These are phyloP conservation scores for Gossypium australe DNA, from an alignment of 345 rosid genomes.

Conservation along the genomic window DNA sequence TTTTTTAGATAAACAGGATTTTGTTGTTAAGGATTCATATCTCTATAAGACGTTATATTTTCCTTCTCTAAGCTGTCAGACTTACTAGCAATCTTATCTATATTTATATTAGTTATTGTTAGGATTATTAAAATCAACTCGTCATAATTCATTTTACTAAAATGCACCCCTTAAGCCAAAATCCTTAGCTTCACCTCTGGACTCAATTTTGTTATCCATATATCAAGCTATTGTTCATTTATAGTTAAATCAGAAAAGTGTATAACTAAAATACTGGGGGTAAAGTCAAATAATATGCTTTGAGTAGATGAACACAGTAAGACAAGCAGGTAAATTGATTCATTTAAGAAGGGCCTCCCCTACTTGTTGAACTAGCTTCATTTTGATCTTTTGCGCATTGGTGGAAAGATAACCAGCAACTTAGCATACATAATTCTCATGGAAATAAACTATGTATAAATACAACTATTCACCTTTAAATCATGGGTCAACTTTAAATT, in stretches of 20 bases:
- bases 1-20: neutral
- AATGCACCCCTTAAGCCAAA: neutral
- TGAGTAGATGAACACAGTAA: neutral
- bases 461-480: constrained; percentile 52
- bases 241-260: no score
- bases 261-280: neutral
- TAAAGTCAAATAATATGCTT: neutral
- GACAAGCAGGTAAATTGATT: neutral
- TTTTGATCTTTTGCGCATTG: neutral
- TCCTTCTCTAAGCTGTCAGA: neutral
- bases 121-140: neutral
- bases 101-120: neutral
- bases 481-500: constrained; percentile 74
- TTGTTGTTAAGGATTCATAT: neutral
- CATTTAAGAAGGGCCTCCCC: neutral
- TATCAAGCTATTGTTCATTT: no score
- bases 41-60: neutral
- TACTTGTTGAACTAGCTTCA: neutral
- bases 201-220: neutral
- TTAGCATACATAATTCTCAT: neutral
- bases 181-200: neutral
- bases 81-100: neutral
- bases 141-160: neutral
- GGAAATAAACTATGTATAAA: neutral
- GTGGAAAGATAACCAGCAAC: neutral